These are phyloP conservation scores for Rosa chinensis DNA, from an alignment of 306 rosid species.

Conservation along the genomic window DNA sequence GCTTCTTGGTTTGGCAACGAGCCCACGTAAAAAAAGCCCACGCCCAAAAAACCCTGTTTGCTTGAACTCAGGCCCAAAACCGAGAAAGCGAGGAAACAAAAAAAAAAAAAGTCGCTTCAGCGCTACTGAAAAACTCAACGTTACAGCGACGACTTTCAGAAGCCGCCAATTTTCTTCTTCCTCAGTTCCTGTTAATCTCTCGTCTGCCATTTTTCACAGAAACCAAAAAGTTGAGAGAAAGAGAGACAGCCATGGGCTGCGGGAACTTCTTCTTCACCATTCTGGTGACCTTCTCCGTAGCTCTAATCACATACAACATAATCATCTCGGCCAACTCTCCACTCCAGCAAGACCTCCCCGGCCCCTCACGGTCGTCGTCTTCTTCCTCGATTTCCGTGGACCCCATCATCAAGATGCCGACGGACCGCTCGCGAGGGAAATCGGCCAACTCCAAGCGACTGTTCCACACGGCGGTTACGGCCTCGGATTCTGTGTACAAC, in stretches of 20 bases:
- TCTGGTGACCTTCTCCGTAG: conserved; percentile 74
- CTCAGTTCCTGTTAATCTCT: too few species aligned
- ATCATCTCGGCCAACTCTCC: conserved; percentile 85
- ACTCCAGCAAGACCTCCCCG: conserved; percentile 80
- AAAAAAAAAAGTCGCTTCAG: not conserved
- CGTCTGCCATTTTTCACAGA: not conserved
- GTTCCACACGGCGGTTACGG: conserved; percentile 96
- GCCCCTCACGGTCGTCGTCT: conserved; percentile 54
- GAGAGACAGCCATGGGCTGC: conserved; percentile 65
- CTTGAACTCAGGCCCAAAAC: not conserved
- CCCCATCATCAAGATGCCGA: conserved; percentile 92
- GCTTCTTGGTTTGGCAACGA: not conserved
- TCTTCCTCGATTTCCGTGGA: conserved; percentile 43
- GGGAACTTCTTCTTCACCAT: conserved; percentile 79
- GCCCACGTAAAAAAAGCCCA: not conserved
- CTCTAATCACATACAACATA: conserved; percentile 91
- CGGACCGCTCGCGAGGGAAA: conserved; percentile 32
- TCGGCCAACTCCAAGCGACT: conserved; percentile 45
- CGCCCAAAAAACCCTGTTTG: not conserved
- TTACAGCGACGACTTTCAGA: conserved; percentile 25
- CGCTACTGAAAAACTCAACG: conserved; percentile 2
- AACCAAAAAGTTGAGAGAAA: not conserved
- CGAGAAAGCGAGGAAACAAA: too few species aligned
- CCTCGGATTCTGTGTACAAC: conserved; percentile 87
- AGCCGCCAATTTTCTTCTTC: conserved; percentile 5